Conservation (phyloP, 1,284 basidiomycete species). For the Cystobasidiaceae sp. region DNA sequence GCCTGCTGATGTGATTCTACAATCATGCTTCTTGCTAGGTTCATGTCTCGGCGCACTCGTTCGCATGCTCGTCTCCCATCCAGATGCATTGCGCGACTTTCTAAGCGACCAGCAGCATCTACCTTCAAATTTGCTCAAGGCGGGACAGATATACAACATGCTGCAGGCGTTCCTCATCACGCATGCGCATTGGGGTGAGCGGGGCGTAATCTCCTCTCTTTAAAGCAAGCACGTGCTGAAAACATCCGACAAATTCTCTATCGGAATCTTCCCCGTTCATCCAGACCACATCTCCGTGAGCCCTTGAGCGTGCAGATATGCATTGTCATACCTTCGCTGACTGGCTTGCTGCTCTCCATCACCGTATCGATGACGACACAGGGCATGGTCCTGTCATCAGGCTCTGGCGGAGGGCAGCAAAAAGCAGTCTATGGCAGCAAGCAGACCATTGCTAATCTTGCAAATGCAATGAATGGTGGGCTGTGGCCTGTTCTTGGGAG, state of each 20-base stretch:
- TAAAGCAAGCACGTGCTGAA: no score
- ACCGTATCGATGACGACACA: background rate
- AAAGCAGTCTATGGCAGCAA: conserved; percentile 38
- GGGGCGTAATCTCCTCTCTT: background rate
- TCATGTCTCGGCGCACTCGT: conserved; percentile 41
- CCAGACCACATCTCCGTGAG: no score
- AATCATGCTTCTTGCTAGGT: conserved; percentile 25
- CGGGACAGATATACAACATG: conserved; percentile 15
- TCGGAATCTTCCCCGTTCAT: no score
- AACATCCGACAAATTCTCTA: no score
- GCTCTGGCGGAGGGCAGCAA: background rate
- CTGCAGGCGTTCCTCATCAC: conserved; percentile 35
- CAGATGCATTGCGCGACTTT: conserved; percentile 35
- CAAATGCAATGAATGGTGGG: conserved; percentile 39
- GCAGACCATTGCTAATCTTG: conserved; percentile 39
- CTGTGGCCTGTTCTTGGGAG: conserved; percentile 42
- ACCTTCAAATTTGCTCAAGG: background rate
- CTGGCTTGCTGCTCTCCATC: no score
- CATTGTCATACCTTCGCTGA: no score
- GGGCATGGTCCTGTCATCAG: conserved; percentile 12
- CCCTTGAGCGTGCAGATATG: no score
- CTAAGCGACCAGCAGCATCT: background rate
- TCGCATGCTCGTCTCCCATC: conserved; percentile 34
- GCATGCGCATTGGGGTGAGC: conserved; percentile 37
- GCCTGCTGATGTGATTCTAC: background rate